Evolutionary conservation across 306 rosid species (phyloP).

Genomic region (barrel medic (Medicago truncatula)): DNA sequence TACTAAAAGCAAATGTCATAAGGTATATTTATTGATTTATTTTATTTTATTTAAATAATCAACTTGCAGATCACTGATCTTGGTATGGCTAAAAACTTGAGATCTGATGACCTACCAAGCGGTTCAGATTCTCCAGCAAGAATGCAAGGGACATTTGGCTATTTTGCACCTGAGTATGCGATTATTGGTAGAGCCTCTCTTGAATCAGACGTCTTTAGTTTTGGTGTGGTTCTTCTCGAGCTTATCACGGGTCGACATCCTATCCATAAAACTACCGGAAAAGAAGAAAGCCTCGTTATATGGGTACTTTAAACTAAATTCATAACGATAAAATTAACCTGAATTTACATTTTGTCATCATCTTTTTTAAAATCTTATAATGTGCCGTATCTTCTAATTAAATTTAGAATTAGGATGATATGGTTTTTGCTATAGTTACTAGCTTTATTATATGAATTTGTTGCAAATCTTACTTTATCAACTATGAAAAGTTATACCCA

Average conservation of each 20-base stretch:
- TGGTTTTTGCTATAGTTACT: neutral
- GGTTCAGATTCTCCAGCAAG: slow-evolving; percentile 90
- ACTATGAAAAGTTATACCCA: slow-evolving; percentile 2
- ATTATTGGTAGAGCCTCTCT: slow-evolving; percentile 88
- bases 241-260: slow-evolving; percentile 96
- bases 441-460: slow-evolving; percentile 14
- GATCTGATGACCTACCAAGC: slow-evolving; percentile 82
- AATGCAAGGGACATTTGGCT: slow-evolving; percentile 99
- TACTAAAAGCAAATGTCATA: neutral
- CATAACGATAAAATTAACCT: slow-evolving; percentile 21
- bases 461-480: slow-evolving; percentile 31
- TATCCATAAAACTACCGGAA: slow-evolving; percentile 69
- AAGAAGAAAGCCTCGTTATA: slow-evolving; percentile 96
- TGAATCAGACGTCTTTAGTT: slow-evolving; percentile 95
- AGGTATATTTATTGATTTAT: slow-evolving; percentile 18
- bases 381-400: slow-evolving; percentile 6
- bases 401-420: slow-evolving; percentile 10
- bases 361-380: slow-evolving; percentile 13
- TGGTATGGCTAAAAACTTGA: slow-evolving; percentile 89
- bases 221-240: slow-evolving; percentile 98
- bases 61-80: slow-evolving; percentile 93
- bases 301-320: slow-evolving; percentile 63
- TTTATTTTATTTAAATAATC: neutral
- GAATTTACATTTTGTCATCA: slow-evolving; percentile 19
- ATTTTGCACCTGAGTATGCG: slow-evolving; percentile 98